Conservation (phyloP, 164 flowering plant species). For the Magnolia kwangsiensis region DNA sequence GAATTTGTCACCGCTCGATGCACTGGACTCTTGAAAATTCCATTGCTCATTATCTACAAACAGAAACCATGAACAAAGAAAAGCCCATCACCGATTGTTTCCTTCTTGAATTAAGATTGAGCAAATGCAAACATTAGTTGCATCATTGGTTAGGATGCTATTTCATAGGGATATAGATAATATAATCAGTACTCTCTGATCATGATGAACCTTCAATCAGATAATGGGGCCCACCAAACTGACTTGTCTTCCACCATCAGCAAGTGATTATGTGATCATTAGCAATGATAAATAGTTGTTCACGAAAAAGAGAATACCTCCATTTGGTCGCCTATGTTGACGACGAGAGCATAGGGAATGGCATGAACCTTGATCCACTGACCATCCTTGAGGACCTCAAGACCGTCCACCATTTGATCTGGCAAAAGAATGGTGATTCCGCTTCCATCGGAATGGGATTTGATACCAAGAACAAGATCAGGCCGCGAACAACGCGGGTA, state of each 20-base stretch:
- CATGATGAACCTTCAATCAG: no score
- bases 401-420: slow-evolving; percentile 41
- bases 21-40: slow-evolving; percentile 51
- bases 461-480: slow-evolving; percentile 32
- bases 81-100: no score
- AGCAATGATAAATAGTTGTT: neutral
- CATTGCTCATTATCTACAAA: slow-evolving; percentile 60
- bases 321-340: slow-evolving; percentile 11
- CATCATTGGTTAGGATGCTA: no score
- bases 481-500: slow-evolving; percentile 45
- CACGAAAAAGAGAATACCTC: slow-evolving; percentile 1
- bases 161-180: no score
- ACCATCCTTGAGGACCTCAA: slow-evolving; percentile 30
- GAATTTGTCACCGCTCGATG: slow-evolving; percentile 50
- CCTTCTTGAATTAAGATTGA: no score
- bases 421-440: slow-evolving; percentile 34
- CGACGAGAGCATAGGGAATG: slow-evolving; percentile 1
- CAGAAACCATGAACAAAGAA: neutral
- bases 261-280: no score
- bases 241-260: no score
- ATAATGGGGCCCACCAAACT: no score
- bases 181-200: no score
- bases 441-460: slow-evolving; percentile 38
- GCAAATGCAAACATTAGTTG: no score
- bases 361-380: slow-evolving; percentile 30